phyloP scores from a whole-genome alignment of 805 yeast species.

The Metschnikowia cerradonensis region DNA sequence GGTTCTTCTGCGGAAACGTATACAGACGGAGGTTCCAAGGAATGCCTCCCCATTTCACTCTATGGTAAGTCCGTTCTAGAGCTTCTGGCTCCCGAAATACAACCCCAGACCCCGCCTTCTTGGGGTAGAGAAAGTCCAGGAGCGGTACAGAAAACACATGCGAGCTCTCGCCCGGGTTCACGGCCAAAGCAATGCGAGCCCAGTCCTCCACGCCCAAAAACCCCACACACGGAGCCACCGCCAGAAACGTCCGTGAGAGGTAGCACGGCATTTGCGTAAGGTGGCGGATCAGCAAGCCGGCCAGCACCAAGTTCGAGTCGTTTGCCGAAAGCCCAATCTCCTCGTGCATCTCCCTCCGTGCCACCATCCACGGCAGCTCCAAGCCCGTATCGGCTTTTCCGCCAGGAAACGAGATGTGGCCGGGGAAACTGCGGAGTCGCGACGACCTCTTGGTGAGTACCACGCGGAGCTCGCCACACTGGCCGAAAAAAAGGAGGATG shows the following conservation, averaged over 20 bases:
- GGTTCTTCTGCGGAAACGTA: slow-evolving; percentile 53
- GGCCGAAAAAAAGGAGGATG: slow-evolving; percentile 67
- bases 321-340: slow-evolving; percentile 74
- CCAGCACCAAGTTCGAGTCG: slow-evolving; percentile 35
- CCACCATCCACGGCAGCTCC: slow-evolving; percentile 66
- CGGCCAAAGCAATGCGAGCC: slow-evolving; percentile 33
- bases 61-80: slow-evolving; percentile 29
- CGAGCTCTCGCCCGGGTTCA: slow-evolving; percentile 77
- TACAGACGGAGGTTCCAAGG: slow-evolving; percentile 63
- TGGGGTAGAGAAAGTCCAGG: slow-evolving; percentile 48
- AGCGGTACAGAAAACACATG: slow-evolving; percentile 69
- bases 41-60: slow-evolving; percentile 66
- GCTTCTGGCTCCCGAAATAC: slow-evolving; percentile 24
- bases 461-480: slow-evolving; percentile 71
- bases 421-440: slow-evolving; percentile 68
- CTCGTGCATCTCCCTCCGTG: slow-evolving; percentile 81
- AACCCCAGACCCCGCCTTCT: slow-evolving; percentile 17
- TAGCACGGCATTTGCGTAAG: slow-evolving; percentile 70
- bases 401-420: slow-evolving; percentile 91
- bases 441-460: slow-evolving; percentile 75
- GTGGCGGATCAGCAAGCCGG: slow-evolving; percentile 57
- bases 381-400: slow-evolving; percentile 76
- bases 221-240: slow-evolving; percentile 79
- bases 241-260: slow-evolving; percentile 73
- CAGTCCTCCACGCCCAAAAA: slow-evolving; percentile 42